Percentiles rank a stretch among this genome's conserved stretches.
phyloP scores from a whole-genome alignment of 306 rosid genomes.

The Canavalia ensiformis region DNA sequence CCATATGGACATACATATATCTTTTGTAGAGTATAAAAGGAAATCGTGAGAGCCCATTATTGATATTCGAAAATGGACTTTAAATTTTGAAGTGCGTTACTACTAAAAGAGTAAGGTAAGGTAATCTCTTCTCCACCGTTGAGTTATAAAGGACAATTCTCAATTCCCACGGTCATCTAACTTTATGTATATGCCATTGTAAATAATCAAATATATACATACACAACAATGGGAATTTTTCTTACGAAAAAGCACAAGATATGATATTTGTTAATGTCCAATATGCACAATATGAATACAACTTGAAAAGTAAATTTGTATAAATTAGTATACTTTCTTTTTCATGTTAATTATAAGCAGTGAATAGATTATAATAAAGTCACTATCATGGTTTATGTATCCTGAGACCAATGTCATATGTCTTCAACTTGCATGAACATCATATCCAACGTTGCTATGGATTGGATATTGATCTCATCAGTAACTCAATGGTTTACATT shows the following conservation, averaged over 20 bases:
- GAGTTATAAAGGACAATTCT: neutral
- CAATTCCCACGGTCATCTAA: neutral
- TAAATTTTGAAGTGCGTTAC: neutral
- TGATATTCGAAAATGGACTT: neutral
- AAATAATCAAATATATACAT: neutral
- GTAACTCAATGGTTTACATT: constrained; percentile 21
- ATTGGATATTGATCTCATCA: constrained; percentile 11
- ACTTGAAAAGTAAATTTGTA: neutral
- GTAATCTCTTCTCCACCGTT: constrained; percentile 12
- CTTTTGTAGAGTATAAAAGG: neutral
- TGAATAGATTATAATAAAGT: neutral
- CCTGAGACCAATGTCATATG: neutral
- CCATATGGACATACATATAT: neutral
- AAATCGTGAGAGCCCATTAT: neutral
- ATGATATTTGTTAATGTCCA: neutral
- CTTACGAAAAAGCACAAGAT: neutral
- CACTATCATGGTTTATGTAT: constrained; percentile 5
- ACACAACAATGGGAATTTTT: neutral
- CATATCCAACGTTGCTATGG: neutral
- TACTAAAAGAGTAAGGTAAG: neutral
- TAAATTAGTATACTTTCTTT: neutral
- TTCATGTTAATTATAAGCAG: neutral
- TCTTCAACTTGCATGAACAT: neutral
- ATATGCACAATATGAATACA: neutral
- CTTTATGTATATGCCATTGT: neutral